phyloP scores from a whole-genome alignment of 2,329 filamentous ascomycete genomes.

The Coniochaeta prunicola region DNA sequence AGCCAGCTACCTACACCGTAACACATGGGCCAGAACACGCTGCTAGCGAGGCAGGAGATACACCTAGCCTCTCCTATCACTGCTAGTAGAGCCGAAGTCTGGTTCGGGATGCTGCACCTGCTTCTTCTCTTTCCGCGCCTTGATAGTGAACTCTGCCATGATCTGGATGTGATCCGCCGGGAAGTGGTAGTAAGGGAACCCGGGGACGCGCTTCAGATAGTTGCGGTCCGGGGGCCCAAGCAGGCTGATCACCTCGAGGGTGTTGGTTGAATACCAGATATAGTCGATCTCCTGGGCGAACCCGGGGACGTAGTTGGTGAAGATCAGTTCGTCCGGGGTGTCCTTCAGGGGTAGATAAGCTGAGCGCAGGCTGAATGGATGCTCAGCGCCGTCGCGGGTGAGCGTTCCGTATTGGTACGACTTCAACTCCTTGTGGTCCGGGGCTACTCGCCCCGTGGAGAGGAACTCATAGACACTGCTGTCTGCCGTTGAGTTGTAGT shows the following conservation, averaged over 20 bases:
- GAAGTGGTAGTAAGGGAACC: conserved; percentile 92
- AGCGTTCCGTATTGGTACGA: conserved; percentile 87
- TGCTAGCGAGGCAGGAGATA: neutral
- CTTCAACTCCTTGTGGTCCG: conserved; percentile 72
- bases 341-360: conserved; percentile 79
- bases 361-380: conserved; percentile 90
- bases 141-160: conserved; percentile 83
- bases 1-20: neutral
- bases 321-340: conserved; percentile 75
- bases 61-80: conserved; percentile 14
- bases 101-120: conserved; percentile 44
- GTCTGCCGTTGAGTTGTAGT: conserved; percentile 86
- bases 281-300: conserved; percentile 93
- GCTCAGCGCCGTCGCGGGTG: conserved; percentile 83
- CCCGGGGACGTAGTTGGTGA: conserved; percentile 95
- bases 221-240: conserved; percentile 81
- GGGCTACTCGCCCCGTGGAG: conserved; percentile 68
- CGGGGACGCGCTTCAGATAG: conserved; percentile 79
- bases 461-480: conserved; percentile 91
- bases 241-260: conserved; percentile 73
- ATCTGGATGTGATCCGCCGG: conserved; percentile 88
- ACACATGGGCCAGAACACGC: neutral
- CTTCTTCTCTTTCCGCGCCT: conserved; percentile 78
- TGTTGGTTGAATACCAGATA: conserved; percentile 94
- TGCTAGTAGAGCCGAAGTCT: conserved; percentile 44